Evolutionary conservation across 768 basidiomycete species (phyloP).

Genomic region (Lactarius hengduanensis): DNA sequence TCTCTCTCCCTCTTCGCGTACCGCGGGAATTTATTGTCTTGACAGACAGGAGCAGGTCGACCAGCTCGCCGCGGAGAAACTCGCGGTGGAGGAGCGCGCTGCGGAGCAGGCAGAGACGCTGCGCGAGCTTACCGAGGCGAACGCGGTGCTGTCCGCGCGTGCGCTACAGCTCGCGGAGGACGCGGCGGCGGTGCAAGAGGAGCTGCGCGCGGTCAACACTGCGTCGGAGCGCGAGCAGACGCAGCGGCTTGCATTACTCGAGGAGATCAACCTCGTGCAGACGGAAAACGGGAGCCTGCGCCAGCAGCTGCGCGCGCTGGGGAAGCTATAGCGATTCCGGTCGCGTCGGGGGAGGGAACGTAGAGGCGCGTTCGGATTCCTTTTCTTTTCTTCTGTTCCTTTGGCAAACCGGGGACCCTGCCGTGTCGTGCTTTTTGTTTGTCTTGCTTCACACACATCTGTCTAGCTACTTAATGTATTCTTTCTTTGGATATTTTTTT

Average conservation of each 20-base stretch:
- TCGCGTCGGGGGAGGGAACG: not conserved
- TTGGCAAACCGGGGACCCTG: not conserved
- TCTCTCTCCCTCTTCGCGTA: not conserved
- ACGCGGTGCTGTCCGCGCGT: slow-evolving; percentile 70
- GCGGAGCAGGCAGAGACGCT: slow-evolving; percentile 74
- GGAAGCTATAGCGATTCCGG: slow-evolving; percentile 43
- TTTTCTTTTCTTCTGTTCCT: not conserved
- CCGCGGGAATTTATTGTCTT: slow-evolving; percentile 5
- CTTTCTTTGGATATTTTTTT: not conserved
- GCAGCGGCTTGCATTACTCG: slow-evolving; percentile 80
- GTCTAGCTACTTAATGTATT: not conserved
- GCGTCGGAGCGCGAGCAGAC: slow-evolving; percentile 72
- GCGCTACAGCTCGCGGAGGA: slow-evolving; percentile 71
- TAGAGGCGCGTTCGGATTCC: not conserved
- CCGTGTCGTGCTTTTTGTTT: not conserved
- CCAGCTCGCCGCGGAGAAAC: slow-evolving; percentile 57
- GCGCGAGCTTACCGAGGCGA: slow-evolving; percentile 72
- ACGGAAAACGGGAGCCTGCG: slow-evolving; percentile 71
- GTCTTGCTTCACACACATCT: not conserved
- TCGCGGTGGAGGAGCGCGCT: slow-evolving; percentile 58
- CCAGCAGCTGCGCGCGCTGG: slow-evolving; percentile 59
- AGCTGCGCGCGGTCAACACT: slow-evolving; percentile 49
- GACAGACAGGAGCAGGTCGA: slow-evolving; percentile 71
- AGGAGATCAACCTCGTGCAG: slow-evolving; percentile 84
- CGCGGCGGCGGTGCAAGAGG: slow-evolving; percentile 62